Evolutionary conservation across 2,329 filamentous ascomycete genomes (phyloP).

Genomic region (Diplocarpon rosae): DNA sequence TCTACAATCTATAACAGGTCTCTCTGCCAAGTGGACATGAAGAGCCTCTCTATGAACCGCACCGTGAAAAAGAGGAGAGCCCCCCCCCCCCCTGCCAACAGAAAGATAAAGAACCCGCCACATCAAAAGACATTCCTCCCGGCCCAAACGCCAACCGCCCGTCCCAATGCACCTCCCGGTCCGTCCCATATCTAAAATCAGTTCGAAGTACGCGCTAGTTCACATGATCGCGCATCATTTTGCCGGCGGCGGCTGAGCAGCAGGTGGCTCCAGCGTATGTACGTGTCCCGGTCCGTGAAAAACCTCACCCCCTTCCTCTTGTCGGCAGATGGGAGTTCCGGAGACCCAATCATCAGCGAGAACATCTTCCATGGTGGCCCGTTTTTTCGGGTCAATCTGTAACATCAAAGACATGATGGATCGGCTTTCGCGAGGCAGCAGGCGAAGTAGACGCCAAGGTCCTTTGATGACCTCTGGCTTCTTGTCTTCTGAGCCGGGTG

Average conservation of each 20-base stretch:
- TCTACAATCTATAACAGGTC: slow-evolving; percentile 21
- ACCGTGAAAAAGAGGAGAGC: background rate
- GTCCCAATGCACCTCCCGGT: slow-evolving; percentile 1
- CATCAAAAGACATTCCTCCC: background rate
- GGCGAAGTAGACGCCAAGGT: slow-evolving; percentile 77
- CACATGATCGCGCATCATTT: slow-evolving; percentile 1
- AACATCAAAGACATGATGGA: slow-evolving; percentile 90
- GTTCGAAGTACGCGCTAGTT: background rate
- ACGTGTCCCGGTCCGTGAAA: slow-evolving; percentile 66
- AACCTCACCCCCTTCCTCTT: slow-evolving; percentile 66
- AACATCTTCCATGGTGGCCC: slow-evolving; percentile 79
- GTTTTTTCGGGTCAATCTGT: slow-evolving; percentile 70
- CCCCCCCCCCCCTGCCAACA: background rate
- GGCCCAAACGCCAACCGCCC: background rate
- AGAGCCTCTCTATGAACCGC: slow-evolving; percentile 12
- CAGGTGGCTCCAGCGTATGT: slow-evolving; percentile 72
- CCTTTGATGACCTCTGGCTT: slow-evolving; percentile 71
- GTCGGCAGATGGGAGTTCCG: slow-evolving; percentile 71
- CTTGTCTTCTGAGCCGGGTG: slow-evolving; percentile 34
- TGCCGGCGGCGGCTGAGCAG: slow-evolving; percentile 28
- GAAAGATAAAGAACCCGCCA: background rate
- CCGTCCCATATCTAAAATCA: background rate
- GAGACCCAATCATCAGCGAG: slow-evolving; percentile 84
- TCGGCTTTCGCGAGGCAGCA: slow-evolving; percentile 80
- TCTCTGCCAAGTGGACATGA: background rate